Conservation (phyloP, 257 asterid species). For the Eucommia ulmoides region DNA sequence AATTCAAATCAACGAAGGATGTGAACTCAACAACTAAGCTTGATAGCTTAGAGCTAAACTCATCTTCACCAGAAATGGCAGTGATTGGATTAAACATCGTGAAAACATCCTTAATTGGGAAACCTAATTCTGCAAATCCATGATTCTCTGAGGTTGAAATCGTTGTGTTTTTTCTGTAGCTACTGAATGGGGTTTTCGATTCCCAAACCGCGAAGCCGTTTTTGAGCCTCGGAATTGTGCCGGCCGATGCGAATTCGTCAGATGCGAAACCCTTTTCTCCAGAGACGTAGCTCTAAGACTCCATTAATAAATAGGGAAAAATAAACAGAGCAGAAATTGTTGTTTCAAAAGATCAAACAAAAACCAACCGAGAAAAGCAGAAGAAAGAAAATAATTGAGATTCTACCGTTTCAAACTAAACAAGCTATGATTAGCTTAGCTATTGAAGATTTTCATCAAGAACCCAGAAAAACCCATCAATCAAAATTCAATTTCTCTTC, state of each 20-base stretch:
- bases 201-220: conserved; percentile 19
- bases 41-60: conserved; percentile 22
- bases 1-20: conserved; percentile 28
- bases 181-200: conserved; percentile 13
- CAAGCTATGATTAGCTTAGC: background rate
- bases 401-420: background rate
- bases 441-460: background rate
- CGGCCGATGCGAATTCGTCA: conserved; percentile 14
- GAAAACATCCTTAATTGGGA: conserved; percentile 12
- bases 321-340: background rate
- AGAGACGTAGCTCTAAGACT: conserved; percentile 19
- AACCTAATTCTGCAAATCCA: conserved; percentile 16
- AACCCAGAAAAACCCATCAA: background rate
- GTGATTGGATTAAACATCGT: conserved; percentile 11
- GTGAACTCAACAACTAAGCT: conserved; percentile 17
- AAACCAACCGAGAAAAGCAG: background rate
- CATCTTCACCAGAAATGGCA: conserved; percentile 16
- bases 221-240: conserved; percentile 9
- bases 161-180: conserved; percentile 11
- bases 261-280: conserved; percentile 15
- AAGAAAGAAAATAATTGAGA: background rate
- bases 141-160: conserved; percentile 12
- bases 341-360: background rate
- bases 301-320: conserved; percentile 7
- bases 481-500: background rate